Evolutionary conservation across 177 flowering plant species (phyloP).

Genomic region (Viscum album): DNA sequence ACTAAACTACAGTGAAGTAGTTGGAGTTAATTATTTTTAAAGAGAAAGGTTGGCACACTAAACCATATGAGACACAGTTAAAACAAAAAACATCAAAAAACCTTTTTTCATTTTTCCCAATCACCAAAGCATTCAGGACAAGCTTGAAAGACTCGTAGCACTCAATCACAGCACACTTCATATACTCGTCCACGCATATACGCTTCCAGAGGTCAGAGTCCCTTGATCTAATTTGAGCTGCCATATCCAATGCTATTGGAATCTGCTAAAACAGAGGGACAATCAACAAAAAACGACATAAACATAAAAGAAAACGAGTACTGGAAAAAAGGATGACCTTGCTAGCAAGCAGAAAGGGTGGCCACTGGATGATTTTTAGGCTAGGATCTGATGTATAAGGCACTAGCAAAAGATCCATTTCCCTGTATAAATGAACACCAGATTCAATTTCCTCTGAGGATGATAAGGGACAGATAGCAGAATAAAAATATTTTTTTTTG

Average conservation of each 20-base stretch:
- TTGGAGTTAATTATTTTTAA: too few relatives aligned
- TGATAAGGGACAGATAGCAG: background rate
- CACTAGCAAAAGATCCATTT: conserved; percentile 86
- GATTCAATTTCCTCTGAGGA: conserved; percentile 14
- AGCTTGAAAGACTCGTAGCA: conserved; percentile 89
- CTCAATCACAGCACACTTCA: conserved; percentile 95
- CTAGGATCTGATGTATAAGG: conserved; percentile 89
- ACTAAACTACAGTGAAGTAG: too few relatives aligned
- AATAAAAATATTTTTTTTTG: background rate
- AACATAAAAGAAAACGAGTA: background rate
- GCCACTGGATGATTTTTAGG: conserved; percentile 90
- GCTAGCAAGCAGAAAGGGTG: conserved; percentile 97
- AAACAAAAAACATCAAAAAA: conserved; percentile 15
- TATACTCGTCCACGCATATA: conserved; percentile 88
- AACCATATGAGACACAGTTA: too few relatives aligned
- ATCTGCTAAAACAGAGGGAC: conserved; percentile 44
- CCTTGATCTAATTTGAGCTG: conserved; percentile 62
- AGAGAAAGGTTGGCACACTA: too few relatives aligned
- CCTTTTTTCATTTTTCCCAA: conserved; percentile 97
- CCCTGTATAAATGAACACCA: conserved; percentile 40
- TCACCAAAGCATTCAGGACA: conserved; percentile 56
- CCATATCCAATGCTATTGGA: conserved; percentile 95
- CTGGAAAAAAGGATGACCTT: conserved; percentile 38
- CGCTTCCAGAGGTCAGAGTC: conserved; percentile 98
- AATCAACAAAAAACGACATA: conserved; percentile 9